Conservation (phyloP, 192 early-diverging fungal species). For the Phycomyces nitens region DNA sequence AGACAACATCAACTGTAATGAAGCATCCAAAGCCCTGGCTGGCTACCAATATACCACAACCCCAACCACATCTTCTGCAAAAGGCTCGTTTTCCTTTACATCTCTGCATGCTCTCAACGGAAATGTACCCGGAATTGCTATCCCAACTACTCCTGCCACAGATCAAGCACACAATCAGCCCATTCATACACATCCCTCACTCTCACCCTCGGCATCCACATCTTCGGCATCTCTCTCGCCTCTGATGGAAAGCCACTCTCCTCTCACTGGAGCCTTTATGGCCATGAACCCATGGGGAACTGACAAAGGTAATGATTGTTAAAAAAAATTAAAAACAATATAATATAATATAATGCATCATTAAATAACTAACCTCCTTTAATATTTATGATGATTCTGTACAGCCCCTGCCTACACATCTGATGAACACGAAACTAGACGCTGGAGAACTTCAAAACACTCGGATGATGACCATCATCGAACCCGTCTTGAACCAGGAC, state of each 20-base stretch:
- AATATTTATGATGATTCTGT: not conserved
- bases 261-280: constrained; percentile 1
- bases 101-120: not conserved
- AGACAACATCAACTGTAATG: not conserved
- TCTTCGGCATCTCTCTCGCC: not conserved
- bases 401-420: not conserved
- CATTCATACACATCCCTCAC: not conserved
- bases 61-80: not conserved
- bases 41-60: constrained; percentile 1
- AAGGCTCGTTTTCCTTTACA: too few species aligned
- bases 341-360: too few species aligned
- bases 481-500: constrained; percentile 23
- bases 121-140: constrained; percentile 11
- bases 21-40: constrained; percentile 1
- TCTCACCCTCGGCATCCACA: not conserved
- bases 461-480: not conserved
- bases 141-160: constrained; percentile 11
- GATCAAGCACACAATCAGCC: not conserved
- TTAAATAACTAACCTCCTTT: not conserved
- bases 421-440: constrained; percentile 14
- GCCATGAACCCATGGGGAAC: constrained; percentile 1
- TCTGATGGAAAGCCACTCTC: not conserved
- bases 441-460: constrained; percentile 10
- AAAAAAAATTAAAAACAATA: not conserved
- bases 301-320: not conserved